phyloP scores from a whole-genome alignment of 352 stramenopile species.

The Lagenidium giganteum region DNA sequence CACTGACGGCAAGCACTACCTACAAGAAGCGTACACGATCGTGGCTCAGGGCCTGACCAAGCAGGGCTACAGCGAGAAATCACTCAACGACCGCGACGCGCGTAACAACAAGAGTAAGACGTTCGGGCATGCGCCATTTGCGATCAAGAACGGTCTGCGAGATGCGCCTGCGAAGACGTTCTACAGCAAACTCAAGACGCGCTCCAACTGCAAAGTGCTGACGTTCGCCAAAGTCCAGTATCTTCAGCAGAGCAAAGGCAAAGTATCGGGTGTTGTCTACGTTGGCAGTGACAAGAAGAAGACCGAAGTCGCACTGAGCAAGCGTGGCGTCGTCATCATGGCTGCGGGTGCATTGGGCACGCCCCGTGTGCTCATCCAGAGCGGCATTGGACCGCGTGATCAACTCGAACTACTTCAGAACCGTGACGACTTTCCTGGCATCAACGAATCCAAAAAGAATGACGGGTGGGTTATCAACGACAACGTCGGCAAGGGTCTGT shows the following conservation, averaged over 20 bases:
- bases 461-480: slow-evolving; percentile 39
- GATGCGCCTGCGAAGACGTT: slow-evolving; percentile 52
- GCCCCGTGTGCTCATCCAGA: slow-evolving; percentile 80
- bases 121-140: slow-evolving; percentile 43
- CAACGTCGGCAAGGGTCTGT: slow-evolving; percentile 52
- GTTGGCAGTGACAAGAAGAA: no score
- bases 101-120: slow-evolving; percentile 57
- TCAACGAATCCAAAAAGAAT: slow-evolving; percentile 9
- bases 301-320: slow-evolving; percentile 26
- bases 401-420: slow-evolving; percentile 43
- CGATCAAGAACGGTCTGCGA: slow-evolving; percentile 47
- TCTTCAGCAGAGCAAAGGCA: slow-evolving; percentile 35
- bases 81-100: slow-evolving; percentile 36
- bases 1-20: slow-evolving; percentile 35
- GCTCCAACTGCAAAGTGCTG: slow-evolving; percentile 48
- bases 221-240: slow-evolving; percentile 43
- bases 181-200: slow-evolving; percentile 31
- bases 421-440: slow-evolving; percentile 36
- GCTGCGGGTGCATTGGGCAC: slow-evolving; percentile 56
- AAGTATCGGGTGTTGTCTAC: slow-evolving; percentile 45
- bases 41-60: slow-evolving; percentile 28
- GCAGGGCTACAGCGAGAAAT: slow-evolving; percentile 32
- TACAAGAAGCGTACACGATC: slow-evolving; percentile 47
- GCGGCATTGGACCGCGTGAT: slow-evolving; percentile 58
- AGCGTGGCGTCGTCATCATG: slow-evolving; percentile 65